A percentile compares a stretch with the other conserved stretches of the same genome.
Evolutionary conservation across 768 basidiomycete genomes (phyloP).

Genomic region (Neoboletus brunneissimus): DNA sequence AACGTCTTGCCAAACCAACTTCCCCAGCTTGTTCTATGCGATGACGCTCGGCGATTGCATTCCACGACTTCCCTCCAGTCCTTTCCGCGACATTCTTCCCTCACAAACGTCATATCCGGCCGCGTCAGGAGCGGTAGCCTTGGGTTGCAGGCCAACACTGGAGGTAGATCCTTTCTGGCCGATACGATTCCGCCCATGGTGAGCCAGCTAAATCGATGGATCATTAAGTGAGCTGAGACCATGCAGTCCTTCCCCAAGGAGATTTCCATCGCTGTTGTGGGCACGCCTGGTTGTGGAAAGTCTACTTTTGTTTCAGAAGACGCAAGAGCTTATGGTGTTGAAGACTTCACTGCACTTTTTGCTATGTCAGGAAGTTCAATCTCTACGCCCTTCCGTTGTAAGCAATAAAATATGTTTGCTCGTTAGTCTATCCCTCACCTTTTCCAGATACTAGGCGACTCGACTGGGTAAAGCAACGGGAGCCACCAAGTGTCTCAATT

Average conservation of each 20-base stretch:
- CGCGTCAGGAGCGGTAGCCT: conserved; percentile 62
- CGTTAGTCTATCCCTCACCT: conserved; percentile 22
- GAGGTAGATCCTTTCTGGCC: conserved; percentile 14
- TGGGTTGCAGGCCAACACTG: conserved; percentile 39
- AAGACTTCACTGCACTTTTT: conserved; percentile 38
- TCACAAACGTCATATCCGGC: conserved; percentile 38
- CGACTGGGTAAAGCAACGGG: conserved; percentile 37
- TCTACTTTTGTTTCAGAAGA: conserved; percentile 78
- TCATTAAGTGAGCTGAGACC: conserved; percentile 5
- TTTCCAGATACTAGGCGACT: conserved; percentile 33
- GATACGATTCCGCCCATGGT: conserved; percentile 27
- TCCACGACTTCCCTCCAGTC: conserved; percentile 40
- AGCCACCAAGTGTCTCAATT: conserved; percentile 43
- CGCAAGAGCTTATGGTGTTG: conserved; percentile 57
- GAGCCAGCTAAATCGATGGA: conserved; percentile 2
- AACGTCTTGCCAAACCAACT: conserved; percentile 34
- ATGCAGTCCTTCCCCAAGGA: conserved; percentile 30
- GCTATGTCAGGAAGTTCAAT: conserved; percentile 33
- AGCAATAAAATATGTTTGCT: conserved; percentile 1
- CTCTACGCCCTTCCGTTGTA: conserved; percentile 42
- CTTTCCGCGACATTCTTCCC: conserved; percentile 31
- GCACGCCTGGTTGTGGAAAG: conserved; percentile 79
- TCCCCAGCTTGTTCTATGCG: conserved; percentile 37
- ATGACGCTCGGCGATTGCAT: conserved; percentile 39
- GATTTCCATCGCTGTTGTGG: conserved; percentile 74